phyloP scores from a whole-genome alignment of 1,284 basidiomycete species.

The Puccinia novopanici region DNA sequence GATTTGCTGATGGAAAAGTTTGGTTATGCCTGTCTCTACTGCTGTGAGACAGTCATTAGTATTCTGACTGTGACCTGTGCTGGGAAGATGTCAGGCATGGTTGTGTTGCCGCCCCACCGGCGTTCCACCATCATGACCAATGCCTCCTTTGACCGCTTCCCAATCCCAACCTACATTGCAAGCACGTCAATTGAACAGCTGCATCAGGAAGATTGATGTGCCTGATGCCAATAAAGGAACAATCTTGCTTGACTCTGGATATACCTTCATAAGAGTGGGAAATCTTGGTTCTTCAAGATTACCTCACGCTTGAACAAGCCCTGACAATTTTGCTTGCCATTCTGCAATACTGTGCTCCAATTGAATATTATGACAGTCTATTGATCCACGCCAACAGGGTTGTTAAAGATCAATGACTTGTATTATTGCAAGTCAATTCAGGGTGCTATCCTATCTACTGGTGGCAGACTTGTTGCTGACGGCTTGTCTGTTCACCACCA shows the following conservation, averaged over 20 bases:
- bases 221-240: neutral
- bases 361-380: neutral
- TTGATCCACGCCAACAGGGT: neutral
- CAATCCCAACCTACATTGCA: neutral
- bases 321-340: neutral
- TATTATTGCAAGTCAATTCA: neutral
- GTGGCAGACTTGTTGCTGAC: neutral
- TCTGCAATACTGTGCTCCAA: neutral
- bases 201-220: neutral
- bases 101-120: neutral
- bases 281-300: neutral
- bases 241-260: neutral
- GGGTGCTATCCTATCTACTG: neutral
- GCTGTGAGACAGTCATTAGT: neutral
- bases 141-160: neutral
- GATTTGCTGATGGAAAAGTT: neutral
- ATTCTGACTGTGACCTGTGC: neutral
- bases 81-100: slow-evolving; percentile 1
- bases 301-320: neutral
- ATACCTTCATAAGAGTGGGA: neutral
- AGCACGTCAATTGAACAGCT: neutral
- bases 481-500: no score
- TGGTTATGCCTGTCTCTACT: slow-evolving; percentile 17
- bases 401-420: neutral
- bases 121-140: neutral